These are phyloP conservation scores for Candida berthetii DNA, from an alignment of 805 yeast species.

Conservation along the genomic window DNA sequence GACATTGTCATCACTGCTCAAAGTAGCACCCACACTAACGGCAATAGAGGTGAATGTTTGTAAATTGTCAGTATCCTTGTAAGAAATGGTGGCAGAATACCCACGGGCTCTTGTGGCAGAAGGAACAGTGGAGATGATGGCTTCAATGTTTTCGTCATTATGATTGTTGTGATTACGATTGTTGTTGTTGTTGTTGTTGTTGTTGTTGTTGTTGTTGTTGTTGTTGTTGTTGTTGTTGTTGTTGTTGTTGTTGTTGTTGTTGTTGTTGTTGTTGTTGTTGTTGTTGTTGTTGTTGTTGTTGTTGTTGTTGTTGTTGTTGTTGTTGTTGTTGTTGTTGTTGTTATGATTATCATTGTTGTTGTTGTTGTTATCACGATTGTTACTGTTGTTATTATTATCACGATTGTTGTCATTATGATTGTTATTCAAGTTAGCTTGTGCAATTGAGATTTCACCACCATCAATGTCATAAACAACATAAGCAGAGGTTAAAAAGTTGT, in stretches of 20 bases:
- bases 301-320: too few relatives aligned
- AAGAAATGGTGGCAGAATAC: conserved; percentile 32
- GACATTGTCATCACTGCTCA: not conserved
- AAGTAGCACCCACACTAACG: conserved; percentile 1
- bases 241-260: too few relatives aligned
- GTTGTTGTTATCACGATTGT: too few relatives aligned
- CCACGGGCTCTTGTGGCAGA: conserved; percentile 40
- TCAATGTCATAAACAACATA: conserved; percentile 66
- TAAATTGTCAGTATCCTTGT: not conserved
- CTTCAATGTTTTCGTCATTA: conserved; percentile 16
- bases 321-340: too few relatives aligned
- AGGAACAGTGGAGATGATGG: conserved; percentile 30
- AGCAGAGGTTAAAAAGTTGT: conserved; percentile 48
- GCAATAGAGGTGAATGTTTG: conserved; percentile 8
- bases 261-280: too few relatives aligned
- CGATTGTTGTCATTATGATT: conserved; percentile 6
- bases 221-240: too few relatives aligned
- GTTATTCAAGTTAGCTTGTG: conserved; percentile 29
- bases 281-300: too few relatives aligned
- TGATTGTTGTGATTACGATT: conserved; percentile 6
- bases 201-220: too few relatives aligned
- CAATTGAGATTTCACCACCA: conserved; percentile 48
- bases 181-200: too few relatives aligned
- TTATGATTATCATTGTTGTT: too few relatives aligned
- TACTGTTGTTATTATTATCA: conserved; percentile 11